Evolutionary conservation across 345 rosid species (phyloP).

Genomic region (Crucihimalaya himalaica): DNA sequence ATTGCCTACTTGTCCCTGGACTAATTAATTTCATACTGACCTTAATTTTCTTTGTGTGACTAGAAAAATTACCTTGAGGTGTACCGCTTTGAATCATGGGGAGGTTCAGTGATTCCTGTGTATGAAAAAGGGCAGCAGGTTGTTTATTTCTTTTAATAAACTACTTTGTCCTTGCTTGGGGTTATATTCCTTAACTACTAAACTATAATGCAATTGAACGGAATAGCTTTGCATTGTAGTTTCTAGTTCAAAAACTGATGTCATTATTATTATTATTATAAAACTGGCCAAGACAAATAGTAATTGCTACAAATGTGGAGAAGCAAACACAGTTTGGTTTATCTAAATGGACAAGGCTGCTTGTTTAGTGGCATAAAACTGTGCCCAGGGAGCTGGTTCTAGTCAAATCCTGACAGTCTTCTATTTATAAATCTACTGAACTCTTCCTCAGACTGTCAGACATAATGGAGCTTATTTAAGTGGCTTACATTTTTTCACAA

Average conservation of each 20-base stretch:
- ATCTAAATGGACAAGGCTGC: neutral
- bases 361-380: constrained; percentile 10
- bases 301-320: neutral
- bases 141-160: neutral
- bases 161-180: neutral
- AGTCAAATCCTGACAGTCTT: neutral
- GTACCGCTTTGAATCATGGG: constrained; percentile 97
- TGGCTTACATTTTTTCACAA: constrained; percentile 9
- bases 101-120: constrained; percentile 87
- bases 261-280: neutral
- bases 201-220: constrained; percentile 15
- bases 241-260: constrained; percentile 19
- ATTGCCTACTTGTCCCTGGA: neutral
- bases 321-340: constrained; percentile 14
- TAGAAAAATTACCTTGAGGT: constrained; percentile 96
- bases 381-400: neutral
- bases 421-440: neutral
- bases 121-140: constrained; percentile 80
- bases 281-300: neutral
- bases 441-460: constrained; percentile 12
- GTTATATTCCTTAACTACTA: constrained; percentile 9
- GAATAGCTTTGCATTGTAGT: constrained; percentile 5
- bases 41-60: constrained; percentile 34
- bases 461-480: neutral
- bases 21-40: constrained; percentile 30